Evolutionary conservation across 2,329 filamentous ascomycete species (phyloP), one percentile per base, ranked within the genome.

Genomic region (Cryphonectria naterciae): DNA sequence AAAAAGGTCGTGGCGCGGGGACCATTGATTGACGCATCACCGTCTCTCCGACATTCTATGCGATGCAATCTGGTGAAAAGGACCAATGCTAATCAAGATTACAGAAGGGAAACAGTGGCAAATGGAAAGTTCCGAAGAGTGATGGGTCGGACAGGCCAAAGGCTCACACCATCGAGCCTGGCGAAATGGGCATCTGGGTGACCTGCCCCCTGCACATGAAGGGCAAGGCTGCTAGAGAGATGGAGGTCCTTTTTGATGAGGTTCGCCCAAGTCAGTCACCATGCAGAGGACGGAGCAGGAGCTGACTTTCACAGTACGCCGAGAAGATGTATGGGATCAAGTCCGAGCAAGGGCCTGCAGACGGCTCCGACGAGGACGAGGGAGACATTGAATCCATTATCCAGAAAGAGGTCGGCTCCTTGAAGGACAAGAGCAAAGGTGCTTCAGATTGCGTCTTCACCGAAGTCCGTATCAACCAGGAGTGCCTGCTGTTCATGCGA

Each of bases 361-460:
- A 80, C 4, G 83, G 83, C n/a, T 61, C 63, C 8, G 83, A 83
- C 7, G 82, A 83, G 25, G 85, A 85, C 0, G 80, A 79, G 19
- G 81, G 81, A n/a, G 92, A 94, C 75, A 93, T 96, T 75, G 93
- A 94, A 77, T 85, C 88, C 6, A 87, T 90, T 39, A 93, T 96
- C 75, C 79, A 88, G 75, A 90, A 89, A 77, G 93, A 96, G 80
- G 80, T 96, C n/a, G 86, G 85, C 39, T 85, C 83, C 2, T 86
- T 94, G 75, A 89, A 87, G 68, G 77, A 82, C 41, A 77, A 77
- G n/a, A 79, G 79, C 63, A 79, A 84, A 72, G 77, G 78, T 68
- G 80, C 78, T 37, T 82, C 84, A 70, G 83, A 83, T 69, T 79
- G 86, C 22, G 76, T 82, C 22, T 90, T 91, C 75, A 83, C 83